Evolutionary conservation across 768 basidiomycete species (phyloP).

Genomic region (Podaxis sp.): DNA sequence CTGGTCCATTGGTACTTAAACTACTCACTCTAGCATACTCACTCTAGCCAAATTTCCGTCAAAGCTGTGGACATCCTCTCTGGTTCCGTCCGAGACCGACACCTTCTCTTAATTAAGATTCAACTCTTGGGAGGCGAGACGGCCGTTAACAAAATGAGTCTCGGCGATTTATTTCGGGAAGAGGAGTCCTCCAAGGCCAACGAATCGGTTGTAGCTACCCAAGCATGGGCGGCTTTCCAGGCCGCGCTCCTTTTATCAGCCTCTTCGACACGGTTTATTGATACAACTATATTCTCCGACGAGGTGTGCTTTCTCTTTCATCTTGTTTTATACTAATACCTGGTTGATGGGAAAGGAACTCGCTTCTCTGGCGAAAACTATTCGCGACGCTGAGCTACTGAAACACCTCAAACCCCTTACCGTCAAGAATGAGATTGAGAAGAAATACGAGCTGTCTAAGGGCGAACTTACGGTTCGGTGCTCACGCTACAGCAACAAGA

Average conservation of each 20-base stretch:
- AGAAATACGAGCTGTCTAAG: slow-evolving; percentile 22
- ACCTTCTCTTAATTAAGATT: slow-evolving; percentile 30
- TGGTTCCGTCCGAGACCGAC: slow-evolving; percentile 15
- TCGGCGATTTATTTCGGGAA: slow-evolving; percentile 25
- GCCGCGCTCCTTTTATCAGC: slow-evolving; percentile 18
- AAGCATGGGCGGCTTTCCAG: slow-evolving; percentile 42
- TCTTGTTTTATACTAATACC: slow-evolving; percentile 20
- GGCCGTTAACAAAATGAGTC: slow-evolving; percentile 21
- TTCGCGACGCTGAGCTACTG: slow-evolving; percentile 34
- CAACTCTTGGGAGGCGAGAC: slow-evolving; percentile 32
- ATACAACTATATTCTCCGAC: slow-evolving; percentile 20
- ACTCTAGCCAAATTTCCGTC: neutral
- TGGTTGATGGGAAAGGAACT: slow-evolving; percentile 19
- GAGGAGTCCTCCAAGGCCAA: slow-evolving; percentile 18
- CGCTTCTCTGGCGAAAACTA: slow-evolving; percentile 29
- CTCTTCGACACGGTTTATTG: slow-evolving; percentile 16
- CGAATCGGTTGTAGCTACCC: slow-evolving; percentile 25
- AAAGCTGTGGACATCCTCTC: slow-evolving; percentile 17
- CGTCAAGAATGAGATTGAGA: slow-evolving; percentile 42
- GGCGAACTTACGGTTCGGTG: slow-evolving; percentile 30
- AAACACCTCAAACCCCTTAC: slow-evolving; percentile 36
- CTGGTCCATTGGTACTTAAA: neutral
- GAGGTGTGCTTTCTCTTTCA: slow-evolving; percentile 21
- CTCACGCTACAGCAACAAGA: slow-evolving; percentile 39
- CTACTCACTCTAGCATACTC: no score